Conservation (phyloP, 352 stramenopile species). For the Phytophthora capsici region DNA sequence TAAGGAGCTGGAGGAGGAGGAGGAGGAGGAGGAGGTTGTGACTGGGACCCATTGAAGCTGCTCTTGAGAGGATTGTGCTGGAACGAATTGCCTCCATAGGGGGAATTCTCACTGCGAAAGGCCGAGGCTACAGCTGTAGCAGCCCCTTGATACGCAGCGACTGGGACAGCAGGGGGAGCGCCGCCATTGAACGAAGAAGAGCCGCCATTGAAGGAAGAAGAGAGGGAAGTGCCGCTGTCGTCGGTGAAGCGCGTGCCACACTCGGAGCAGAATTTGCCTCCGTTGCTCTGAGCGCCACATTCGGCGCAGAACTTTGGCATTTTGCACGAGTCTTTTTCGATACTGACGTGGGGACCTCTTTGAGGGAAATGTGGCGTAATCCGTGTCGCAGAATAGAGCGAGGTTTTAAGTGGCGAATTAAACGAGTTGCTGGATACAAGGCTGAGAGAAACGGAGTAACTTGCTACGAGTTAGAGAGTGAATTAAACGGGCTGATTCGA, state of each 20-base stretch:
- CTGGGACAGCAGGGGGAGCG: conserved; percentile 18
- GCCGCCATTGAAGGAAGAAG: conserved; percentile 7
- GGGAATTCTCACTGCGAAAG: conserved; percentile 31
- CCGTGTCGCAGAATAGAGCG: conserved; percentile 1
- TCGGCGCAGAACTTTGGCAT: conserved; percentile 73
- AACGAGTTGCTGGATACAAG: neutral
- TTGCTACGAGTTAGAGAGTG: neutral
- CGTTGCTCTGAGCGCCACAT: conserved; percentile 54
- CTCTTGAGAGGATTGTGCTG: conserved; percentile 18
- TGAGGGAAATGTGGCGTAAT: conserved; percentile 3
- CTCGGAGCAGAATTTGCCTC: conserved; percentile 72
- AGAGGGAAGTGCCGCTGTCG: conserved; percentile 3
- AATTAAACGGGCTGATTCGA: neutral
- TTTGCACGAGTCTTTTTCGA: neutral
- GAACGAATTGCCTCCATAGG: conserved; percentile 25
- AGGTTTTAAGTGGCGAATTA: neutral
- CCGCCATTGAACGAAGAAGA: conserved; percentile 6
- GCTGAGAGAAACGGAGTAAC: neutral
- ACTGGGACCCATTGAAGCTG: conserved; percentile 11
- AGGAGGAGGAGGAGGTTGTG: conserved; percentile 14
- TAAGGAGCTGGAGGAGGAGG: conserved; percentile 25
- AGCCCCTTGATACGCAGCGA: conserved; percentile 28
- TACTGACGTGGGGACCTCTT: conserved; percentile 1
- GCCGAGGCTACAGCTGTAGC: conserved; percentile 23
- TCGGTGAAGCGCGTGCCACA: conserved; percentile 57